A percentile compares a stretch with the other conserved stretches of the same genome.
phyloP scores from a whole-genome alignment of 2,329 filamentous ascomycete genomes.

The Sporothrix dimorphospora region DNA sequence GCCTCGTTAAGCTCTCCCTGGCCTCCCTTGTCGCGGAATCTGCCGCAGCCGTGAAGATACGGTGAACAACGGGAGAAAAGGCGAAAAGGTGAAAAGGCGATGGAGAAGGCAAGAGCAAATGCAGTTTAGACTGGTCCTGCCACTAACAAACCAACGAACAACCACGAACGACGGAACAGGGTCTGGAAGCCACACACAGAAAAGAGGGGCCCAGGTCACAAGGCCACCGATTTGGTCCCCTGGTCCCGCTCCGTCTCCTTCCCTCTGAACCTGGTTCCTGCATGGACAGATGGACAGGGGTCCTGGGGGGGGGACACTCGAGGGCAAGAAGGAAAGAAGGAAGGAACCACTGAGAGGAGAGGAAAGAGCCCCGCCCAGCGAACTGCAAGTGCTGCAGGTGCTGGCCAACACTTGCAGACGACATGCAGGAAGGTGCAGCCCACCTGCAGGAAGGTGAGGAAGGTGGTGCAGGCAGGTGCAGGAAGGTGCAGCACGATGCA shows the following conservation, averaged over 20 bases:
- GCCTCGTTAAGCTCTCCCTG: no score
- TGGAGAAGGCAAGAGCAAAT: no score
- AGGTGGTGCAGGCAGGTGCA: background rate
- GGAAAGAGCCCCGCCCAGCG: background rate
- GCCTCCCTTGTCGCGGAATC: no score
- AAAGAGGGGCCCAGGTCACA: background rate
- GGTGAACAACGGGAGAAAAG: no score
- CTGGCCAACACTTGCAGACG: constrained; percentile 12
- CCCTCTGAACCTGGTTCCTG: constrained; percentile 22
- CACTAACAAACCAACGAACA: no score
- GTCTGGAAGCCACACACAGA: background rate
- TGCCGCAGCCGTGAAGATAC: background rate
- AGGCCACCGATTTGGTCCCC: background rate
- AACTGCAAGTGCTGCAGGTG: background rate
- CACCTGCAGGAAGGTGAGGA: no score
- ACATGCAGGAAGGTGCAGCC: background rate
- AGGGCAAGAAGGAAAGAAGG: background rate
- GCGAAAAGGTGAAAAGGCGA: no score
- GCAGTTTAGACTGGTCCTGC: no score
- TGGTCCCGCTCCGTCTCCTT: background rate
- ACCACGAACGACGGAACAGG: background rate
- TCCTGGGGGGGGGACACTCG: no score
- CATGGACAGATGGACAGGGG: constrained; percentile 15
- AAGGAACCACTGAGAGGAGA: background rate
- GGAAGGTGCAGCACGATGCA: background rate